Evolutionary conservation across 2,329 filamentous ascomycete species (phyloP).

Genomic region (Drechslerella stenobrocha): DNA sequence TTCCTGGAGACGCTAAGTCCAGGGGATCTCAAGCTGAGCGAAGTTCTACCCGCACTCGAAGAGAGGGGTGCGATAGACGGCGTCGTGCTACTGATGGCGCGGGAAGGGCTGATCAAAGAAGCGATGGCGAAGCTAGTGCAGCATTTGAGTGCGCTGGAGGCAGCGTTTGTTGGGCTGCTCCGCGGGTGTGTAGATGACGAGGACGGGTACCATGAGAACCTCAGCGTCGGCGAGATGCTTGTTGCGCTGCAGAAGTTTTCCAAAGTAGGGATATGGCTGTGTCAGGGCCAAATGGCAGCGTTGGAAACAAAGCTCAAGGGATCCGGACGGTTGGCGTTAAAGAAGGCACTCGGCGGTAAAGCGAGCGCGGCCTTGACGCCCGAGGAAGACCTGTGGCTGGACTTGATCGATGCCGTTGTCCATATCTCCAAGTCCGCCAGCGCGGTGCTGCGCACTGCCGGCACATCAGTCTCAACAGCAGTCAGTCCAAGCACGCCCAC

Average conservation of each 20-base stretch:
- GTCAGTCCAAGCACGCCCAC: constrained; percentile 23
- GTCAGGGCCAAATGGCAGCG: constrained; percentile 77
- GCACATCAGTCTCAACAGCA: constrained; percentile 26
- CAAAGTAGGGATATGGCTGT: constrained; percentile 93
- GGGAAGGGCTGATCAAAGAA: constrained; percentile 78
- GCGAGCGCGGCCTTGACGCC: constrained; percentile 56
- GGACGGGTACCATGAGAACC: constrained; percentile 54
- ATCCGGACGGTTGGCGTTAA: constrained; percentile 53
- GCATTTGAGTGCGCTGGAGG: constrained; percentile 78
- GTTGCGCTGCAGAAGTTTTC: constrained; percentile 83
- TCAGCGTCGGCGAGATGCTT: constrained; percentile 73
- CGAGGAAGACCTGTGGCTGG: constrained; percentile 69
- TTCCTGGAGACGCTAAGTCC: constrained; percentile 78
- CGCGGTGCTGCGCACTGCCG: constrained; percentile 41
- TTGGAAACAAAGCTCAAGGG: constrained; percentile 55
- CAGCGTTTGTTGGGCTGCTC: constrained; percentile 74
- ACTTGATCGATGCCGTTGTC: constrained; percentile 67
- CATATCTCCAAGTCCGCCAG: constrained; percentile 58
- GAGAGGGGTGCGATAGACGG: constrained; percentile 87
- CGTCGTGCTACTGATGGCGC: constrained; percentile 84
- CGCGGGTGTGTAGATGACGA: constrained; percentile 55
- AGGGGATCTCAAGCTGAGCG: constrained; percentile 75
- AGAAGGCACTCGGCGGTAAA: constrained; percentile 43
- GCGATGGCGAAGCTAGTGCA: constrained; percentile 84
- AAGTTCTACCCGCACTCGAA: constrained; percentile 84